Base-by-base conservation (phyloP, 176 grass and related monocot species). In the Juncus inflexus region DNA sequence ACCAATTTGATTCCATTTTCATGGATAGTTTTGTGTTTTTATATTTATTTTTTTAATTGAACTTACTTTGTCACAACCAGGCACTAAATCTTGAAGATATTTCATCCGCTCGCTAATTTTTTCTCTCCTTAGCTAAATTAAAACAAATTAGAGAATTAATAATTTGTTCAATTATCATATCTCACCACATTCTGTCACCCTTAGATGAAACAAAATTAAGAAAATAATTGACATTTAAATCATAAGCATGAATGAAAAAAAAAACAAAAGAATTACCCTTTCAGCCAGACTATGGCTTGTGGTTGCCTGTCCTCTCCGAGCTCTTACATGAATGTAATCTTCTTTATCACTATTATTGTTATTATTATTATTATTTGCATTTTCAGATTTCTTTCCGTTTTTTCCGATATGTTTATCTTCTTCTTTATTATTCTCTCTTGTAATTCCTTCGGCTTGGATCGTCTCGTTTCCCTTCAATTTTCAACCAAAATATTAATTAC, bases 251-350 rank as follows among this genome's bases (percentile, higher is more conserved):
- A n/a, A n/a, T n/a, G n/a, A 69, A 55, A 37, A 40, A 43, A 75
- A 12, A 12, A 10, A 60, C 3, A 45, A 54, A 62, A 28, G 19
- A 28, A 37, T 57, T 87, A 91, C 88, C 50, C 84, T 86, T 91
- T 91, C 88, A 42, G 88, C 88, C 68, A 91, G 88, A 79, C 88
- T 87, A 72, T 91, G 88, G 66, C 83, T 91, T 43, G 86, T 91
- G 6, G 88, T 91, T 67, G 88, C 88, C 73, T 91, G 88, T 52
- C 88, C 88, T 45, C 80, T 70, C 54, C 83, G 83, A 65, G 88
- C 88, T 83, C 88, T 76, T 39, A 91, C 63, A 81, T 91, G 88
- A 79, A 91, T 79, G 39, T 84, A 91, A 2, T 87, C 88, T 42
- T 79, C 66, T 74, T 81, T 87, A 2, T 71, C 58, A n/a, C 2